Evolutionary conservation across 2,329 filamentous ascomycete species (phyloP), one percentile per base, ranked within the genome.

Genomic region (Colletotrichum kahawae): DNA sequence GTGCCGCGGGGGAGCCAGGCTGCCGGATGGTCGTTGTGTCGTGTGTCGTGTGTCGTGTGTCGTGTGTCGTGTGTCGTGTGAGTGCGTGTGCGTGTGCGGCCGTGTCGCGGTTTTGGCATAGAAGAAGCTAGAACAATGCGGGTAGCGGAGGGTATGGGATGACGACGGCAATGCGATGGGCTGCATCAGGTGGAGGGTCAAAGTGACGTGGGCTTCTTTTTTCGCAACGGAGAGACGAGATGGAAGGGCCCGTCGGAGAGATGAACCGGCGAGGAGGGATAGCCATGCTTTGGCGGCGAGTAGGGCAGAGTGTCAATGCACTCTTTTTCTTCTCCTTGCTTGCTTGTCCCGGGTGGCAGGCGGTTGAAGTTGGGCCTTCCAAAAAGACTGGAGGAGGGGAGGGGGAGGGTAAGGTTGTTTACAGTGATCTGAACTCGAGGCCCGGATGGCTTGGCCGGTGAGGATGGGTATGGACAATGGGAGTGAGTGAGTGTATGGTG

Each of bases 1-100:
- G 38, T 71, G 69, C 68, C 27, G 38, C 59, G 54, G 48, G 29
- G 10, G 69, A 71, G 69, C 69, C 69, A 71, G 60, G 60, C 69
- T 71, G 33, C 48, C 36, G 66, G 38, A 54, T 60, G 66, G 56
- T 33, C 56, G 66, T 60, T n/a, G 18, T n/a, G 18, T 43, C 38
- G 38, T n/a, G 38, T 43, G 31, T 9, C 31, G 31, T 31, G 31
- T 31, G 31, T 43, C 38, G 38, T n/a, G 38, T 43, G 31, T 9
- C 31, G 31, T n/a, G 18, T n/a, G 18, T 43, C 38, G 38, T n/a
- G 38, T 43, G 31, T 9, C 31, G 31, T 31, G 31, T 31, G 31
- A 31, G 31, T 31, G 31, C 9, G 38, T 43, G 38, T 43, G 18
- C 38, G 38, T 4, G 38, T n/a, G 38, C 38, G 38, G 38, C 38